phyloP scores from a whole-genome alignment of 371 early-diverging fungal species.

The Actinomortierella wolfii region DNA sequence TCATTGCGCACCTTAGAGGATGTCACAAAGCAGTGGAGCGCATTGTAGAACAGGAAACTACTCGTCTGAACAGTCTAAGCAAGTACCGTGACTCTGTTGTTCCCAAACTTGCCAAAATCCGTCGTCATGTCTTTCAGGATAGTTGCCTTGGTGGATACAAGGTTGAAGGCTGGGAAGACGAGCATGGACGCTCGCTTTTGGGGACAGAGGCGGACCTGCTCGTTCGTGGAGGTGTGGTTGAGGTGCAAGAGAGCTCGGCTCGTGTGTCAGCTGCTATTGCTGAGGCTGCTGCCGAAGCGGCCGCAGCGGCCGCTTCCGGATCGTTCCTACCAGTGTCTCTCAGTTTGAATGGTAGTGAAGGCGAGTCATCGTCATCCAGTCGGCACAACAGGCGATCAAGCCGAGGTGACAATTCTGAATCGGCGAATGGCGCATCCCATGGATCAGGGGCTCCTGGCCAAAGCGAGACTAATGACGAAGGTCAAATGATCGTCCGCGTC shows the following conservation, averaged over 20 bases:
- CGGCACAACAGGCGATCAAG: background rate
- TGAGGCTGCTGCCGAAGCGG: background rate
- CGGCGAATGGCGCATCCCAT: slow-evolving; percentile 6
- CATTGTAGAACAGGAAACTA: slow-evolving; percentile 22
- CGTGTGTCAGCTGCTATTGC: background rate
- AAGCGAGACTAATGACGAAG: background rate
- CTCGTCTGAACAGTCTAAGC: slow-evolving; percentile 17
- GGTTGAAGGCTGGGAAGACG: slow-evolving; percentile 43
- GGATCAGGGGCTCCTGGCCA: too few species aligned
- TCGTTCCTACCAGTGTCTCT: background rate
- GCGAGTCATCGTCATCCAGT: background rate
- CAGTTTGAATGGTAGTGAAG: background rate
- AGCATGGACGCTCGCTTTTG: slow-evolving; percentile 23
- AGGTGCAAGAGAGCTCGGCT: slow-evolving; percentile 2
- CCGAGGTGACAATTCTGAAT: background rate
- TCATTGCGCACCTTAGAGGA: slow-evolving; percentile 20
- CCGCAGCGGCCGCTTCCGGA: background rate
- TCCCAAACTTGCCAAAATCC: slow-evolving; percentile 26
- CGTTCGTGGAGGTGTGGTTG: slow-evolving; percentile 33
- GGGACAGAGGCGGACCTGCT: slow-evolving; percentile 36
- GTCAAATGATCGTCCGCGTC: slow-evolving; percentile 10
- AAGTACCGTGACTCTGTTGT: slow-evolving; percentile 31
- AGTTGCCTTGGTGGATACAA: slow-evolving; percentile 16
- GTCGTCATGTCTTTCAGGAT: slow-evolving; percentile 36
- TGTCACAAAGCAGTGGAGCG: slow-evolving; percentile 29